These are phyloP conservation scores for Prosopis cineraria DNA, from an alignment of 306 rosid genomes.

Conservation along the genomic window DNA sequence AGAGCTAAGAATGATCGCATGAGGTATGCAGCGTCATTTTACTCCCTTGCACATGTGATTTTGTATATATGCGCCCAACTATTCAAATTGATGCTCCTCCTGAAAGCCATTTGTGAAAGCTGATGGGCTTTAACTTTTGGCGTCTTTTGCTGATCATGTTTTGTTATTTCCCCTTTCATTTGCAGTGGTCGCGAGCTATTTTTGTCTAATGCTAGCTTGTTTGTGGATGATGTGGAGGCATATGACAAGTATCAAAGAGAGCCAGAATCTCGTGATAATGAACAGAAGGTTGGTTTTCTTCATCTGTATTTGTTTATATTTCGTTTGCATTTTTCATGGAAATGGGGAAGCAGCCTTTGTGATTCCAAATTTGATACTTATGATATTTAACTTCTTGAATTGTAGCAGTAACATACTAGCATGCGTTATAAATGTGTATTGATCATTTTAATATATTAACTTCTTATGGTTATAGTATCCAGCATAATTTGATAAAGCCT, in stretches of 20 bases:
- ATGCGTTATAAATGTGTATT: background rate
- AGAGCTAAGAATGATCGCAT: conserved; percentile 96
- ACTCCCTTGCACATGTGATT: background rate
- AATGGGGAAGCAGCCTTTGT: background rate
- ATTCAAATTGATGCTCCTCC: background rate
- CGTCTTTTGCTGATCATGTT: conserved; percentile 5
- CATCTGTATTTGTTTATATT: background rate
- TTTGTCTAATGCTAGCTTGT: conserved; percentile 85
- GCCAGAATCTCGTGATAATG: conserved; percentile 52
- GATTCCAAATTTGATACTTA: background rate
- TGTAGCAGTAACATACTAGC: background rate
- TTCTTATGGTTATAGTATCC: background rate
- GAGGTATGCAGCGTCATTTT: conserved; percentile 57
- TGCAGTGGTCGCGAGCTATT: conserved; percentile 85
- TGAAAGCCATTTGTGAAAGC: conserved; percentile 13
- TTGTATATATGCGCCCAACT: background rate
- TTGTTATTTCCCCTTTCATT: conserved; percentile 21
- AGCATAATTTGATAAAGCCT: no score
- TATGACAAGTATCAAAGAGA: conserved; percentile 81
- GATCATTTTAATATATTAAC: background rate
- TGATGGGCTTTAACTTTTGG: background rate
- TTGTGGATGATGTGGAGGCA: conserved; percentile 98
- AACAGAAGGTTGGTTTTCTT: conserved; percentile 55
- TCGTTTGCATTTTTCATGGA: background rate
- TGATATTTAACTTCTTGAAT: background rate